Base-by-base conservation (phyloP, 805 yeast genomes). In the Candida namnaoensis region DNA sequence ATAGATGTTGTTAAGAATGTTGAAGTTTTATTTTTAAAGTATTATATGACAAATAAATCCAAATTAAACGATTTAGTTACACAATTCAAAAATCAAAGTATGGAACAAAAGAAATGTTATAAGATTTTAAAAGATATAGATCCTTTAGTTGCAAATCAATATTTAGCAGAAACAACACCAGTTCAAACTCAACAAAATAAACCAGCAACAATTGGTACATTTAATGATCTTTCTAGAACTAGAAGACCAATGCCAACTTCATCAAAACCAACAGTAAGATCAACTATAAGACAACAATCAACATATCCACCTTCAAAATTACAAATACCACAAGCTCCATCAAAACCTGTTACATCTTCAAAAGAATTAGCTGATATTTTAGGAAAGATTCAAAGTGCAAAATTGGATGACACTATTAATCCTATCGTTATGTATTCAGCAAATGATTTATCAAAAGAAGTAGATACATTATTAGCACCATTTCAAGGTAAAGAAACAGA, bases 401-500 rank as follows among this genome's bases (percentile, higher is more conserved):
- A 49, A 36, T 44, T 53, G 2, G 60, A 54, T 34, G 41, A 41
- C 1, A 32, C 47, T 2, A 23, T 54, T 8, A 33, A 24, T 1
- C 50, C 57, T 5, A 37, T 50, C 0, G 4, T 25, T 1, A 25
- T 49, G 1, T 14, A 42, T 8, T 46, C 53, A 0, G 39, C 44
- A 3, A 42, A 47, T 7, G 57, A 57, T 7, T 27, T 66, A 13
- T 30, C 39, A 10, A 51, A 48, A 37, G 64, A 61, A 35, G 40
- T 62, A 15, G 62, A 54, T 30, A 36, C 42, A 5, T 37, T 64
- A 7, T 41, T 57, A 24, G 8, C 46, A 7, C 66, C 69, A 6
- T 88, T 91, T 51, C 73, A 69, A 8, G 83, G 82, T 69, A 68
- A 82, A 52, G 99, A 93, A 58, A 83, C 95, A 0, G 99, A 93